Conservation (phyloP, 2,329 filamentous ascomycete genomes). For the Xylariaceae sp. region DNA sequence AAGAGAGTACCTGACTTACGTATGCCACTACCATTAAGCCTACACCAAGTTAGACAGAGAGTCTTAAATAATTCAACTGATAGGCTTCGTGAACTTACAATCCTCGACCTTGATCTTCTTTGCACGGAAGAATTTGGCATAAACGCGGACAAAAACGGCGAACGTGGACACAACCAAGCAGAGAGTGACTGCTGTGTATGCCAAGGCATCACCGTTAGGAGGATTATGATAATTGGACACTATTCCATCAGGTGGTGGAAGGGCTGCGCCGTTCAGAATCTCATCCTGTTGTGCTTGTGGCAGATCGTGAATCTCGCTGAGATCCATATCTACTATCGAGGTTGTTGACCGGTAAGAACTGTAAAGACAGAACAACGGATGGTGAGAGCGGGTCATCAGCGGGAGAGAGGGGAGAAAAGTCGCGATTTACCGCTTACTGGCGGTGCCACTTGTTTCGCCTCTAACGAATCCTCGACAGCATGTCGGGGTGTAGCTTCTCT, state of each 20-base stretch:
- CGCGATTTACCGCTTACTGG: too few species aligned
- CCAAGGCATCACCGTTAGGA: slow-evolving; percentile 26
- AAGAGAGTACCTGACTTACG: not conserved
- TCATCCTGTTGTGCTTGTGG: slow-evolving; percentile 2
- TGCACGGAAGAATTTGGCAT: slow-evolving; percentile 27
- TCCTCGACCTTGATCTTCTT: slow-evolving; percentile 30
- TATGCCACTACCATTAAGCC: not conserved
- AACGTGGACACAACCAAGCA: slow-evolving; percentile 24
- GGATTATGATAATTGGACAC: slow-evolving; percentile 32
- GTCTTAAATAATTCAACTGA: not conserved
- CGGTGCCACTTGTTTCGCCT: too few species aligned
- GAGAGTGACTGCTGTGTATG: slow-evolving; percentile 19
- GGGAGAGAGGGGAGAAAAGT: too few species aligned
- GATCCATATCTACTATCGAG: too few species aligned
- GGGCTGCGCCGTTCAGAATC: slow-evolving; percentile 27
- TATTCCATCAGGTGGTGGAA: slow-evolving; percentile 25
- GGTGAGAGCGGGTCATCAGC: too few species aligned
- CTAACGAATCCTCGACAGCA: too few species aligned
- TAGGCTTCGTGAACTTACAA: slow-evolving; percentile 19
- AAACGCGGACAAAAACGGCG: slow-evolving; percentile 27
- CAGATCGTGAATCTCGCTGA: too few species aligned
- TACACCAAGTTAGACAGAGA: not conserved
- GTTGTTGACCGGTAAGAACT: too few species aligned
- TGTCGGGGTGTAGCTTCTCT: too few species aligned
- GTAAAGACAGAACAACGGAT: too few species aligned